These are phyloP conservation scores for Hemileccinum impolitum DNA, from an alignment of 768 basidiomycete genomes.

Conservation along the genomic window DNA sequence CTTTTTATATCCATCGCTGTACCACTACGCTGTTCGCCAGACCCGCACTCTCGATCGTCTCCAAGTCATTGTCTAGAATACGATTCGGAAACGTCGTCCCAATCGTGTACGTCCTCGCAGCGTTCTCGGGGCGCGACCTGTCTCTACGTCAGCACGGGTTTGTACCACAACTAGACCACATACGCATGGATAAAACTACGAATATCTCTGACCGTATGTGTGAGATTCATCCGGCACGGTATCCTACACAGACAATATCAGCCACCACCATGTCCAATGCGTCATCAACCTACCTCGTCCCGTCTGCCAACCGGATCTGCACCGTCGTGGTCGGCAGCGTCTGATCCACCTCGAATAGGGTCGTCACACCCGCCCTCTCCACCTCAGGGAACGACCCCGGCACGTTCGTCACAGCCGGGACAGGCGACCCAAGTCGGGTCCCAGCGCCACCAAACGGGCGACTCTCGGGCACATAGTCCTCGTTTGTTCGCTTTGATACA, in stretches of 20 bases:
- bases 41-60: conserved; percentile 70
- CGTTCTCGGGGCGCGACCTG: conserved; percentile 70
- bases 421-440: conserved; percentile 76
- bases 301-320: conserved; percentile 88
- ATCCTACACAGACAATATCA: conserved; percentile 48
- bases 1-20: conserved; percentile 64
- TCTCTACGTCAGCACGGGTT: conserved; percentile 34
- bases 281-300: conserved; percentile 59
- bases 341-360: conserved; percentile 80
- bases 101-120: conserved; percentile 64
- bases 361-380: conserved; percentile 39
- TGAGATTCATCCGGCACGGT: conserved; percentile 83
- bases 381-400: conserved; percentile 55
- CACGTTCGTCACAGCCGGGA: conserved; percentile 48
- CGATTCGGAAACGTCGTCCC: conserved; percentile 88
- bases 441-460: conserved; percentile 71
- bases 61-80: conserved; percentile 56
- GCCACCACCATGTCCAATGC: not conserved
- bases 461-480: conserved; percentile 66
- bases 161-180: conserved; percentile 29
- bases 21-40: conserved; percentile 82
- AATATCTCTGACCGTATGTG: conserved; percentile 84
- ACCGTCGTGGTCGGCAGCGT: conserved; percentile 81
- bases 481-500: conserved; percentile 63
- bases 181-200: conserved; percentile 88